Evolutionary conservation across 2,329 filamentous ascomycete species (phyloP), one percentile per base, ranked within the genome.

Genomic region (Trichoderma semiorbis): DNA sequence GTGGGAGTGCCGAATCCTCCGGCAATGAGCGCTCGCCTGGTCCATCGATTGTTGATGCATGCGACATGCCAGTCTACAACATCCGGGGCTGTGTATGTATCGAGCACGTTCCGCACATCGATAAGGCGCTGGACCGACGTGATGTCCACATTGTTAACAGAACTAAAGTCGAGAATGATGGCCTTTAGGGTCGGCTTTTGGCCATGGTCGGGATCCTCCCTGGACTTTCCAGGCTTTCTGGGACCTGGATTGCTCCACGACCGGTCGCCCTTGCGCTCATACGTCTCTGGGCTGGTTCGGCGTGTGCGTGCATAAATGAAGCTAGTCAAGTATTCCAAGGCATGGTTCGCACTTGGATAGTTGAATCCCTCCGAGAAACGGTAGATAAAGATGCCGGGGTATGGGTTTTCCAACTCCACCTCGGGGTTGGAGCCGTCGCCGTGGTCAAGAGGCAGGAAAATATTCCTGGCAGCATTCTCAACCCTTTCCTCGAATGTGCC

Each of bases 201-300:
- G 85, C 79, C 77, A 7, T 72, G 39, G 14, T 78, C 75, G 2
- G 57, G 64, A 34, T 78, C 74, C 26, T 72, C 75, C n/a, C 77
- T 78, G n/a, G 79, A 77, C 65, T 83, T 88, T 39, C 88, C 86
- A 11, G 79, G 76, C 62, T 78, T 78, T 24, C 78, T 75, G 72
- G 93, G 92, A 66, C 94, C 94, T 0, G 95, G 93, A 78, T 98
- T 93, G 77, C 98, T 98, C 96, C 96, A 98, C 1, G 96, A 95
- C 8, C 95, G 88, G 79, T 99, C 95, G 28, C 92, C 92, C 2
- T 84, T 86, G 3, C 87, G 86, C 5, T 84, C 81, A 77, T 90
- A 97, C 2, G 86, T 84, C 71, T 92, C 84, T 0, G 90, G 84
- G 74, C 92, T 93, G 1, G 93, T 97, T 36, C 93, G 91, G 47